phyloP scores from a whole-genome alignment of 2,329 filamentous ascomycete species.

The Fusarium algeriense region DNA sequence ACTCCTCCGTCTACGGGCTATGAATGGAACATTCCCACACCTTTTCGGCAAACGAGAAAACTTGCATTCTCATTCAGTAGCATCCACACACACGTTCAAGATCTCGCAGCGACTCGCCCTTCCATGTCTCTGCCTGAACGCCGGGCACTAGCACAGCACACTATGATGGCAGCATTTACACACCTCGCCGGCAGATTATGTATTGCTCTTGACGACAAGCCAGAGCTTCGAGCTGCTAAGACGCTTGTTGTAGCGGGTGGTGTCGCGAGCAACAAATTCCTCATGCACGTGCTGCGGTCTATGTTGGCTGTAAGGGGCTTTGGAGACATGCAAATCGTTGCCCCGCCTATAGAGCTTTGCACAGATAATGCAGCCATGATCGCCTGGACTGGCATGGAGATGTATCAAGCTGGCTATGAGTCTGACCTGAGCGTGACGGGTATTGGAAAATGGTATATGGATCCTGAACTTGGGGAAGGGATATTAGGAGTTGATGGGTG shows the following conservation, averaged over 20 bases:
- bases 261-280: conserved; percentile 86
- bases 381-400: conserved; percentile 91
- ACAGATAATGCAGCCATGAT: conserved; percentile 99
- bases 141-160: conserved; percentile 74
- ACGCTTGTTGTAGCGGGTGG: conserved; percentile 89
- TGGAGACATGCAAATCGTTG: conserved; percentile 70
- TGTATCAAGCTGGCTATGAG: conserved; percentile 83
- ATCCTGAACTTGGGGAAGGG: conserved; percentile 69
- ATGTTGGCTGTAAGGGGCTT: conserved; percentile 76
- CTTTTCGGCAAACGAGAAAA: conserved; percentile 68
- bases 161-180: conserved; percentile 87
- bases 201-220: conserved; percentile 67
- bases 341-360: conserved; percentile 82
- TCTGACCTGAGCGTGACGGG: conserved; percentile 71
- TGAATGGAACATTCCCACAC: conserved; percentile 76
- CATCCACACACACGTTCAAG: conserved; percentile 67
- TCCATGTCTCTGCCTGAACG: conserved; percentile 70
- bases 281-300: conserved; percentile 73
- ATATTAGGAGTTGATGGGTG: conserved; percentile 72
- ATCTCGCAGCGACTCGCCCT: conserved; percentile 56
- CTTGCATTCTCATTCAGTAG: conserved; percentile 81
- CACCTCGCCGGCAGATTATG: conserved; percentile 83
- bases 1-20: conserved; percentile 54
- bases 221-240: conserved; percentile 54
- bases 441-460: conserved; percentile 80